Conservation (phyloP, 176 grass and related monocot genomes). For the Elymus sibiricus region DNA sequence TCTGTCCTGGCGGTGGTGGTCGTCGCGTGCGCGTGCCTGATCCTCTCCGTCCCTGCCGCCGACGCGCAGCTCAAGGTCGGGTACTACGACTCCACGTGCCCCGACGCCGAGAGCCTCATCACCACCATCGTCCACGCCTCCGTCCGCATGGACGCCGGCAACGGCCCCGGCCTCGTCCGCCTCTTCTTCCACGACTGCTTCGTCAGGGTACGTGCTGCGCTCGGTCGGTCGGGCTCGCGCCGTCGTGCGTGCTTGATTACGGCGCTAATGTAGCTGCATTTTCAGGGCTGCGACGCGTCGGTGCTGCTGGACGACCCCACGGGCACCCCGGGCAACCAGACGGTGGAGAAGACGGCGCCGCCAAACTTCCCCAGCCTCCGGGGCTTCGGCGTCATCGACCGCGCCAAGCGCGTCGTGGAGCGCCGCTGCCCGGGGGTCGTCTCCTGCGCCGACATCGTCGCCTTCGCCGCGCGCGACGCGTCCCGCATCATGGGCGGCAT, state of each 20-base stretch:
- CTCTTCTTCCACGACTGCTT: slow-evolving; percentile 84
- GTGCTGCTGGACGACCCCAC: slow-evolving; percentile 51
- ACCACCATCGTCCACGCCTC: slow-evolving; percentile 38
- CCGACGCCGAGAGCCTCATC: slow-evolving; percentile 24
- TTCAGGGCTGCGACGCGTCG: slow-evolving; percentile 66
- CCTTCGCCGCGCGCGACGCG: slow-evolving; percentile 58
- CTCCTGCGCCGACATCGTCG: slow-evolving; percentile 63
- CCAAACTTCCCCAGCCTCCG: slow-evolving; percentile 39
- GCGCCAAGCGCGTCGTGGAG: slow-evolving; percentile 49
- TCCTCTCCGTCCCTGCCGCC: background rate
- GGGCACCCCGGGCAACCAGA: slow-evolving; percentile 2
- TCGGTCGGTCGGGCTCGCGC: background rate
- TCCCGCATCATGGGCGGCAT: slow-evolving; percentile 46
- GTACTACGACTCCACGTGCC: slow-evolving; percentile 28
- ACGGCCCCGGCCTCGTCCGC: slow-evolving; percentile 60
- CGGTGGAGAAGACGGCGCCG: slow-evolving; percentile 43
- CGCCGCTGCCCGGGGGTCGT: slow-evolving; percentile 32
- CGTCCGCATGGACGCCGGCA: slow-evolving; percentile 41
- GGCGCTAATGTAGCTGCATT: background rate
- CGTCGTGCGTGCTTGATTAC: background rate
- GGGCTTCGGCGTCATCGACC: slow-evolving; percentile 52
- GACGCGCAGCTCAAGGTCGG: slow-evolving; percentile 36
- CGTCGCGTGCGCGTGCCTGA: background rate
- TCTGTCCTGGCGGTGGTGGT: background rate
- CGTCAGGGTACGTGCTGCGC: slow-evolving; percentile 35